phyloP scores from a whole-genome alignment of 2,329 filamentous ascomycete species.

The Colletotrichum ledebouriae region DNA sequence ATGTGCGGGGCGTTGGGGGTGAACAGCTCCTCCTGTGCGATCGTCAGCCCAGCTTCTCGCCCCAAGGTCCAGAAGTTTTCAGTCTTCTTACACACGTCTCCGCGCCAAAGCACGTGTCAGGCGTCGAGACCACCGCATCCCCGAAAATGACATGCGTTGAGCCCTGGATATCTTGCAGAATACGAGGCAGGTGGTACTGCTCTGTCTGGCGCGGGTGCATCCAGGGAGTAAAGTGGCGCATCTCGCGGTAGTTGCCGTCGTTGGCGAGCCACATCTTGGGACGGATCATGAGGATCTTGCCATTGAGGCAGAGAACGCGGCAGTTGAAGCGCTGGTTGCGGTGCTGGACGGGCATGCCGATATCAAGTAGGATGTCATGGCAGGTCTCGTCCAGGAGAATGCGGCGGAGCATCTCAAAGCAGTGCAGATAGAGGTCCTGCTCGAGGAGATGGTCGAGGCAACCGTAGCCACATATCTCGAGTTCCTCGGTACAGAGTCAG shows the following conservation, averaged over 20 bases:
- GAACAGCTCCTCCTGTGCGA: conserved; percentile 68
- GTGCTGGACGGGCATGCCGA: conserved; percentile 73
- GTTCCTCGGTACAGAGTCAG: conserved; percentile 50
- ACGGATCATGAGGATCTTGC: conserved; percentile 77
- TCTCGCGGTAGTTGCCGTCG: conserved; percentile 74
- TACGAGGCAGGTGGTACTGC: conserved; percentile 73
- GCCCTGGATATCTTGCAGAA: conserved; percentile 67
- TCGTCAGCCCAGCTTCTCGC: neutral
- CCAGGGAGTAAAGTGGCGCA: conserved; percentile 76
- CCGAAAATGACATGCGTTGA: conserved; percentile 70
- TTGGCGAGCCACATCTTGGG: conserved; percentile 79
- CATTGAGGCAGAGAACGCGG: conserved; percentile 63
- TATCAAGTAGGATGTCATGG: conserved; percentile 75
- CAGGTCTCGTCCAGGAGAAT: conserved; percentile 72
- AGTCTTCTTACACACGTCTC: conserved; percentile 65
- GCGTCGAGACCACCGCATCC: conserved; percentile 72
- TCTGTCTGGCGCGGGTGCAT: conserved; percentile 69
- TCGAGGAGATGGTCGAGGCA: conserved; percentile 52
- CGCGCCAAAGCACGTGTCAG: conserved; percentile 71
- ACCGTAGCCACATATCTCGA: conserved; percentile 66
- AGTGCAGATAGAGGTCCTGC: conserved; percentile 69
- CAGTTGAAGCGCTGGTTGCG: conserved; percentile 55
- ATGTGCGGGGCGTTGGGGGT: conserved; percentile 60
- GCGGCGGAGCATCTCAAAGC: conserved; percentile 71
- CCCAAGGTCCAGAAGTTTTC: too few relatives aligned